These are phyloP conservation scores for Chytriomyces hyalinus DNA, from an alignment of 192 early-diverging fungal species.

Conservation along the genomic window DNA sequence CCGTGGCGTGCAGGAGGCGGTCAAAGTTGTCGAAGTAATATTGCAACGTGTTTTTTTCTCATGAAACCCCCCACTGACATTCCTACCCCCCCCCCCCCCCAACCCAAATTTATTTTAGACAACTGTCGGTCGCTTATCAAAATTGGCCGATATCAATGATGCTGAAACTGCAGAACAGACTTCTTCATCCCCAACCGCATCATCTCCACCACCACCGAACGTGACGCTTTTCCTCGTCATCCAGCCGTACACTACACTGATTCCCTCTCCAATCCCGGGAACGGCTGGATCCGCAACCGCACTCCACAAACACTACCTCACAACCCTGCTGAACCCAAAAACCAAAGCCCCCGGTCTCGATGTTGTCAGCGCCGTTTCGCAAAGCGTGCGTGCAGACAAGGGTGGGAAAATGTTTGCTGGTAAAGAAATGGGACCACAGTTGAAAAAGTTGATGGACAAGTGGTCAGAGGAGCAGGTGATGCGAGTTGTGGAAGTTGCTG, in stretches of 20 bases:
- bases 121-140: slow-evolving; percentile 42
- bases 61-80: too few species aligned
- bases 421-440: slow-evolving; percentile 15
- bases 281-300: slow-evolving; percentile 37
- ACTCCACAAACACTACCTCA: slow-evolving; percentile 21
- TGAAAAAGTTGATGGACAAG: slow-evolving; percentile 33
- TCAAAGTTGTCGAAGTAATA: slow-evolving; percentile 40
- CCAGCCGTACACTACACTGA: slow-evolving; percentile 43
- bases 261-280: slow-evolving; percentile 34
- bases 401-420: slow-evolving; percentile 14
- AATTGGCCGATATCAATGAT: slow-evolving; percentile 37
- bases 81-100: background rate
- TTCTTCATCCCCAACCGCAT: background rate
- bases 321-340: slow-evolving; percentile 25
- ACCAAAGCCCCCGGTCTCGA: slow-evolving; percentile 16
- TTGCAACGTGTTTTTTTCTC: background rate
- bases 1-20: slow-evolving; percentile 38
- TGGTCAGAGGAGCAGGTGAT: slow-evolving; percentile 45
- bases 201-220: slow-evolving; percentile 15
- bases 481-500: slow-evolving; percentile 47
- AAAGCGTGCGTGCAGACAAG: slow-evolving; percentile 31
- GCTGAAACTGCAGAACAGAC: background rate
- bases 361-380: slow-evolving; percentile 27
- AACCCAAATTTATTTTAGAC: slow-evolving; percentile 25
- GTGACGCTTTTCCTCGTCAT: slow-evolving; percentile 45